These are phyloP conservation scores for Moricandia moricandioides DNA, from an alignment of 345 rosid species.

Conservation along the genomic window DNA sequence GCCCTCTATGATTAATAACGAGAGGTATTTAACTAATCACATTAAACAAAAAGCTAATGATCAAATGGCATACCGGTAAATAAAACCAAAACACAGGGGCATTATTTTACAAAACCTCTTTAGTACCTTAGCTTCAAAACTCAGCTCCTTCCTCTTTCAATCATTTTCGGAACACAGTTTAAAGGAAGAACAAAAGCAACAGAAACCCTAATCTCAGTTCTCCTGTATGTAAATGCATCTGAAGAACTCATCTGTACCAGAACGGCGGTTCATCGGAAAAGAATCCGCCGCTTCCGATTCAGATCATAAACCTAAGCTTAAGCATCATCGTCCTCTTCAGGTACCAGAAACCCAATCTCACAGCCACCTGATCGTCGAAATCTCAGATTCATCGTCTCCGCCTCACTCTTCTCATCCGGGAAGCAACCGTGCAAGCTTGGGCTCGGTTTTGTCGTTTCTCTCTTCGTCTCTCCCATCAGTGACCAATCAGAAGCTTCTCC, in stretches of 20 bases:
- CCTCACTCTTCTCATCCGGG: conserved; percentile 35
- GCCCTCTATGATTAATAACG: conserved; percentile 20
- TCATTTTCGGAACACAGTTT: conserved; percentile 31
- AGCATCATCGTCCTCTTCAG: conserved; percentile 39
- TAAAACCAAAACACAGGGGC: not conserved
- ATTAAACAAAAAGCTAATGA: conserved; percentile 10
- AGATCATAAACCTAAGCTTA: conserved; percentile 35
- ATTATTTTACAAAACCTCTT: not conserved
- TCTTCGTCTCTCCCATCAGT: conserved; percentile 36
- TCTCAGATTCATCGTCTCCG: conserved; percentile 41
- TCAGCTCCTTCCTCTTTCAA: conserved; percentile 25
- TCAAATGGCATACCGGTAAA: conserved; percentile 30
- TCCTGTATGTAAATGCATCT: conserved; percentile 47
- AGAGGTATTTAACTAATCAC: conserved; percentile 17
- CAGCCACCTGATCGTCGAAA: conserved; percentile 46
- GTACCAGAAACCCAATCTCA: conserved; percentile 32
- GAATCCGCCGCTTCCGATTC: conserved; percentile 34
- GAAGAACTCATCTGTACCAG: conserved; percentile 37
- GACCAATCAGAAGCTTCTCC: conserved; percentile 40
- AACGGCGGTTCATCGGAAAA: conserved; percentile 44
- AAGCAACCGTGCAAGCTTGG: conserved; percentile 9
- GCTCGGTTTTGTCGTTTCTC: conserved; percentile 21
- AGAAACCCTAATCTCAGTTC: conserved; percentile 23
- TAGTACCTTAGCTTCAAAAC: conserved; percentile 36
- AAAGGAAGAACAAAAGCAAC: not conserved